These are phyloP conservation scores for Stylosanthes scabra DNA, from an alignment of 331 rosid species.

Conservation along the genomic window DNA sequence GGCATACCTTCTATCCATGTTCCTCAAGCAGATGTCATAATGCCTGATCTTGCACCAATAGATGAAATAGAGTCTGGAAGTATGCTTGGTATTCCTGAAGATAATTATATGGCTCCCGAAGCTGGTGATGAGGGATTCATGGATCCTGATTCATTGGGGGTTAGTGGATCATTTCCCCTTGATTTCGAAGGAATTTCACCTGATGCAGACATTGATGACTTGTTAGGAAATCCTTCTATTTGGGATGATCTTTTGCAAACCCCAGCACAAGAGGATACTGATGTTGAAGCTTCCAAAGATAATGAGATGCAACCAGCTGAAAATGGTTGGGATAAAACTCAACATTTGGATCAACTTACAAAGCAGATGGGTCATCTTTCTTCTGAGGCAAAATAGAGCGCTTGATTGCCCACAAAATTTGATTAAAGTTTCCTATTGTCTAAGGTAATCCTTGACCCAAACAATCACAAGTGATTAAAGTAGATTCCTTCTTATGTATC, in stretches of 20 bases:
- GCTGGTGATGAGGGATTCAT: constrained; percentile 52
- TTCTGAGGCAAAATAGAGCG: constrained; percentile 57
- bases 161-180: constrained; percentile 54
- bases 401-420: constrained; percentile 55
- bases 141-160: constrained; percentile 54
- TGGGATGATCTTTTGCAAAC: constrained; percentile 72
- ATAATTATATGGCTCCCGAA: constrained; percentile 54
- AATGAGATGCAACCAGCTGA: constrained; percentile 62
- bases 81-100: constrained; percentile 55
- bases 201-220: constrained; percentile 77
- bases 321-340: constrained; percentile 72
- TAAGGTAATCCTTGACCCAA: constrained; percentile 46
- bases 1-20: constrained; percentile 50
- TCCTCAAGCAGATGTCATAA: constrained; percentile 58
- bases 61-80: constrained; percentile 58
- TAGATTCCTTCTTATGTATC: constrained; percentile 35
- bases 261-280: constrained; percentile 59
- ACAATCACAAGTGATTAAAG: constrained; percentile 38
- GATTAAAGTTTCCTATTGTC: constrained; percentile 39
- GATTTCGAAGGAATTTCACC: constrained; percentile 61
- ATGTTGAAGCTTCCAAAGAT: constrained; percentile 47
- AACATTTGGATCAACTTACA: constrained; percentile 74
- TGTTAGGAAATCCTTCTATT: constrained; percentile 58
- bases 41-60: constrained; percentile 69
- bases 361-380: constrained; percentile 90